phyloP scores from a whole-genome alignment of 2,329 filamentous ascomycete genomes.

The Trichoderma koningii region DNA sequence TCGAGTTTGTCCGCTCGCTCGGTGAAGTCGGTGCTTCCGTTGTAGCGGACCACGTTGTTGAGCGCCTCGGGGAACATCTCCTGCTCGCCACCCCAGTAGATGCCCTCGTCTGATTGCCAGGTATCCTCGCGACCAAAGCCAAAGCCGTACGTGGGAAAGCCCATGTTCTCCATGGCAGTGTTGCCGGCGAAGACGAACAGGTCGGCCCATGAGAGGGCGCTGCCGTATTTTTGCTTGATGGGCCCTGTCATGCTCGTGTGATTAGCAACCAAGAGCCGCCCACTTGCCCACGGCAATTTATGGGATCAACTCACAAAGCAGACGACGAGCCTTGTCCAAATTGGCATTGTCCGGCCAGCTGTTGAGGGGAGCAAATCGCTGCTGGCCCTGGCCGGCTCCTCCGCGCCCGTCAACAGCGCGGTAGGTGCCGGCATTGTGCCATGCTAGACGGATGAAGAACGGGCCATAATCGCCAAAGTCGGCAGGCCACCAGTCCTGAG shows the following conservation, averaged over 20 bases:
- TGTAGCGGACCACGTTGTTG: slow-evolving; percentile 70
- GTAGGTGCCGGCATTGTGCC: slow-evolving; percentile 79
- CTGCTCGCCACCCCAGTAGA: slow-evolving; percentile 75
- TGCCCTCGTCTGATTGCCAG: slow-evolving; percentile 72
- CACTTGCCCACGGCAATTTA: no score
- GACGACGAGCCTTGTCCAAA: slow-evolving; percentile 76
- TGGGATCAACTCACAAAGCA: slow-evolving; percentile 54
- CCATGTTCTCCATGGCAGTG: slow-evolving; percentile 75
- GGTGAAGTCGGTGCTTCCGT: slow-evolving; percentile 56
- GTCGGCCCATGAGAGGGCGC: slow-evolving; percentile 79
- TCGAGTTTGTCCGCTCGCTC: slow-evolving; percentile 60
- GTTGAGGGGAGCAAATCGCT: slow-evolving; percentile 72
- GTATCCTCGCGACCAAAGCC: slow-evolving; percentile 70
- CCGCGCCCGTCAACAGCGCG: slow-evolving; percentile 73
- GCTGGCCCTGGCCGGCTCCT: slow-evolving; percentile 59
- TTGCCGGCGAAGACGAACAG: slow-evolving; percentile 71
- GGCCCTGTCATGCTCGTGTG: slow-evolving; percentile 46
- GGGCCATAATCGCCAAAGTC: slow-evolving; percentile 80
- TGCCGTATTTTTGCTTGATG: slow-evolving; percentile 81
- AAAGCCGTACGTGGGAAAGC: slow-evolving; percentile 71
- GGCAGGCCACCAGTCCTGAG: slow-evolving; percentile 78
- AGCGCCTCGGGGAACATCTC: slow-evolving; percentile 59
- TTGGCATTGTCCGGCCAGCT: slow-evolving; percentile 76
- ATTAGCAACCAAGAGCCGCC: not conserved
- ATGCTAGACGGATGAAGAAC: slow-evolving; percentile 76